Evolutionary conservation across 2,329 filamentous ascomycete species (phyloP).

Genomic region (Fusarium subglutinans): DNA sequence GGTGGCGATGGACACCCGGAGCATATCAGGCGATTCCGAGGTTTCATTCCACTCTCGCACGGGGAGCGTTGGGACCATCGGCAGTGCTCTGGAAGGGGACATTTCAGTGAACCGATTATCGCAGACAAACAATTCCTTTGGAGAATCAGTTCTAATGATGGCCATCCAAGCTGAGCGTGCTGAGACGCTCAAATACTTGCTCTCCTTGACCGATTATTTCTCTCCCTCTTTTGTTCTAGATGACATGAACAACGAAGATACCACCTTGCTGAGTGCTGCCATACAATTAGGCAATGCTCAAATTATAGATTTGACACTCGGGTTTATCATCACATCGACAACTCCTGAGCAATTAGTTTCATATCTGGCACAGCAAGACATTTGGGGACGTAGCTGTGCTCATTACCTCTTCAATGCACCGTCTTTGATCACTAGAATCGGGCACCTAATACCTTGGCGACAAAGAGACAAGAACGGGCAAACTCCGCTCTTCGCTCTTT

Average conservation of each 20-base stretch:
- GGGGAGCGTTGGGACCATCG: constrained; percentile 78
- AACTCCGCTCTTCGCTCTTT: constrained; percentile 95
- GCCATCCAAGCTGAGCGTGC: constrained; percentile 77
- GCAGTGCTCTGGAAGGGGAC: constrained; percentile 82
- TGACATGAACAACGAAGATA: constrained; percentile 89
- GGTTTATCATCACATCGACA: constrained; percentile 70
- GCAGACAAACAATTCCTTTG: constrained; percentile 74
- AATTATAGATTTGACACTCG: constrained; percentile 78
- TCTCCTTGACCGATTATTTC: constrained; percentile 81
- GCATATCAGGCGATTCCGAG: constrained; percentile 86
- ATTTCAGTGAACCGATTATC: constrained; percentile 82
- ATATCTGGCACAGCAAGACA: constrained; percentile 82
- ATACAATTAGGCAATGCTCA: constrained; percentile 83
- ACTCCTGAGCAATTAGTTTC: constrained; percentile 65
- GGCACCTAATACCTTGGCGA: constrained; percentile 83
- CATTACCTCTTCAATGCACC: constrained; percentile 97
- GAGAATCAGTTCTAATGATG: constrained; percentile 91
- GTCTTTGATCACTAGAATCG: constrained; percentile 78
- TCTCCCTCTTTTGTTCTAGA: constrained; percentile 75
- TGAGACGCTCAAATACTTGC: constrained; percentile 79
- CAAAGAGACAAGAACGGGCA: constrained; percentile 96
- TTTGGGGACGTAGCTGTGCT: constrained; percentile 86
- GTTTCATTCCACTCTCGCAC: constrained; percentile 84
- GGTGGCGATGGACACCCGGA: constrained; percentile 90
- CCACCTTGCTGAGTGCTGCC: constrained; percentile 87